Base-by-base conservation (phyloP, 2,329 filamentous ascomycete species). In the Neonectria punicea region DNA sequence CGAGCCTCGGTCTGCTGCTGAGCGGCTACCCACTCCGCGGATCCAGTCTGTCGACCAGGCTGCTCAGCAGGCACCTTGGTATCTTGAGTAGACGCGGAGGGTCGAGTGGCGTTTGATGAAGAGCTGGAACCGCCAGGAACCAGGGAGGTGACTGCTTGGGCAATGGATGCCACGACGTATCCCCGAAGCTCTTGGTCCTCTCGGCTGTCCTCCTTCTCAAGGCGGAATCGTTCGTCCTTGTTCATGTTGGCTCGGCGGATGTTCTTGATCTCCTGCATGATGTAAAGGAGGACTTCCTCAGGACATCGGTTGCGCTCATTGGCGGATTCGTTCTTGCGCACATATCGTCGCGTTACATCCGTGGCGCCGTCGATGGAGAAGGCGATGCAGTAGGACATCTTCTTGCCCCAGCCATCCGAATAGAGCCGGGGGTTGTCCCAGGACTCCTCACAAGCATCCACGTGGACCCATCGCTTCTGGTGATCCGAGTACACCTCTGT, bases 401-500 rank as follows among this genome's bases (percentile, higher is more conserved):
- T 97, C 84, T 96, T 96, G 72, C 92, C 90, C 96, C 96, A 99
- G 65, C 94, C 95, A 80, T 98, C 93, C 7, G 93, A 90, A 80
- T 98, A 98, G 10, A 98, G 86, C 50, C 93, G 87, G 55, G 96
- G 96, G 75, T 95, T 94, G 78, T 99, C 96, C 94, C 94, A 98
- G 1, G 93, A 90, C 76, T 95, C 95, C 78, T 98, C 96, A 75
- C 95, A 98, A 36, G 91, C 90, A 78, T 99, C 96, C 46, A 98
- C 94, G 72, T 98, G 95, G n/a, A 98, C 87, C 96, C 96, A 99
- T 77, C 94, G 89, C 78, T 92, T 90, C 76, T 95, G 92, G 80
- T 97, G 94, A 68, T 96, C 93, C 2, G 94, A 98, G 82, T 97
- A 99, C 14, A 98, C 92, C 75, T 98, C 96, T 1, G 94, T 97